A percentile compares a stretch with the other conserved stretches of the same genome.
phyloP scores from a whole-genome alignment of 805 yeast genomes.

The Candida verbasci region DNA sequence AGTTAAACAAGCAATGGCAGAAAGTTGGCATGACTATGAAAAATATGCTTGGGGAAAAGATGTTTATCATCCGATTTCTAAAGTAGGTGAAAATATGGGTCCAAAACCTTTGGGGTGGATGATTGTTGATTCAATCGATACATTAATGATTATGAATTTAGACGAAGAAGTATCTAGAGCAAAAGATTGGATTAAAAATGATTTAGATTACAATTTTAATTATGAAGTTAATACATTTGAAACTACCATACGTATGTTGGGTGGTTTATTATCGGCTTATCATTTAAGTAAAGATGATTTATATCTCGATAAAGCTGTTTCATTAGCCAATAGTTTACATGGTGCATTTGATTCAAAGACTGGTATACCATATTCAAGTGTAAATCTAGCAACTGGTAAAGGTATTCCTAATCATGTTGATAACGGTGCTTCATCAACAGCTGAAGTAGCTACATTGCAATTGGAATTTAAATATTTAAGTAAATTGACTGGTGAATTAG shows the following conservation, averaged over 20 bases:
- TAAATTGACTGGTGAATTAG: conserved; percentile 69
- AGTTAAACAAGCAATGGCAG: conserved; percentile 65
- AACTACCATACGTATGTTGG: conserved; percentile 92
- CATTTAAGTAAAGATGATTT: conserved; percentile 65
- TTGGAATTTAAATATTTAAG: conserved; percentile 82
- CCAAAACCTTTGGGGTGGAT: conserved; percentile 87
- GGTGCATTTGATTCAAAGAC: conserved; percentile 63
- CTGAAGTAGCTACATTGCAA: conserved; percentile 85
- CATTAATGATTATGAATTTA: conserved; percentile 72
- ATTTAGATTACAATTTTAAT: conserved; percentile 66
- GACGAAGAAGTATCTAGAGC: conserved; percentile 61
- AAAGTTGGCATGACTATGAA: conserved; percentile 75
- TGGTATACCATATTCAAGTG: conserved; percentile 77
- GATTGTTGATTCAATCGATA: conserved; percentile 82
- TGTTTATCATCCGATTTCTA: conserved; percentile 64
- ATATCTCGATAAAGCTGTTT: conserved; percentile 73
- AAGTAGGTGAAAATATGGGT: conserved; percentile 69
- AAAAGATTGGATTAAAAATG: conserved; percentile 68
- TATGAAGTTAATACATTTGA: conserved; percentile 80
- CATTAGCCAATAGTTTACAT: conserved; percentile 67
- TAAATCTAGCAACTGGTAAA: conserved; percentile 62
- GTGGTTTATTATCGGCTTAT: conserved; percentile 84
- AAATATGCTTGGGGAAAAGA: conserved; percentile 82
- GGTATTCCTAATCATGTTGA: conserved; percentile 62
- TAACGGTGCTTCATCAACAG: conserved; percentile 79